These are phyloP conservation scores for Saturnispora ahearnii DNA, from an alignment of 805 yeast species.

Conservation along the genomic window DNA sequence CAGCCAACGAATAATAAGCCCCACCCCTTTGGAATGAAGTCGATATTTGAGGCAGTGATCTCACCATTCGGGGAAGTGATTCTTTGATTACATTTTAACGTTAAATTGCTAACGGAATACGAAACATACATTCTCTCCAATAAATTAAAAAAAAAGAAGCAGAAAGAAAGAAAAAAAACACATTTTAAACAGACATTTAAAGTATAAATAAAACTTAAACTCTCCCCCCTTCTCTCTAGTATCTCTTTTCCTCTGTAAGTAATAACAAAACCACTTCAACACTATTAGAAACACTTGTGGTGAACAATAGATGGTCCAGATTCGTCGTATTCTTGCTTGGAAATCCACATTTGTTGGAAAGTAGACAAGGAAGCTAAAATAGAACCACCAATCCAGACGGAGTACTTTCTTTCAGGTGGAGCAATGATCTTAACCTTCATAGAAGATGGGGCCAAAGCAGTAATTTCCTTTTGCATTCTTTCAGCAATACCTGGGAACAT, in stretches of 20 bases:
- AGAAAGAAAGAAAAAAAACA: background rate
- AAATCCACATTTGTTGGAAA: slow-evolving; percentile 99
- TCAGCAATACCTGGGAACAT: slow-evolving; percentile 99
- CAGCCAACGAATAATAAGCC: background rate
- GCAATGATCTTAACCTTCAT: slow-evolving; percentile 99
- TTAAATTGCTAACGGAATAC: too few relatives aligned
- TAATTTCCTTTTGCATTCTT: slow-evolving; percentile 99
- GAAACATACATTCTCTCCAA: background rate
- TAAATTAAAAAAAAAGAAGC: background rate
- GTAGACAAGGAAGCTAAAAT: slow-evolving; percentile 97
- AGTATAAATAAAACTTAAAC: background rate
- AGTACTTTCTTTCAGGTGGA: slow-evolving; percentile 98
- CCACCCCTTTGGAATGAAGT: background rate
- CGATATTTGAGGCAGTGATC: too few relatives aligned
- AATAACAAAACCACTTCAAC: background rate
- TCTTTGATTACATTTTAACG: too few relatives aligned
- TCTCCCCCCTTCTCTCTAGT: background rate
- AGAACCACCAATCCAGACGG: slow-evolving; percentile 99
- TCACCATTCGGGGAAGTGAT: too few relatives aligned
- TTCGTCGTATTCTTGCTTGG: slow-evolving; percentile 99
- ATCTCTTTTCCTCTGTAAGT: background rate
- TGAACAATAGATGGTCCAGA: slow-evolving; percentile 99
- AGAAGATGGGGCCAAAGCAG: slow-evolving; percentile 98
- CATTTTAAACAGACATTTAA: background rate
- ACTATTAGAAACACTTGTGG: slow-evolving; percentile 78